Evolutionary conservation across 2,329 filamentous ascomycete genomes (phyloP).

Genomic region (Fusarium brachygibbosum): DNA sequence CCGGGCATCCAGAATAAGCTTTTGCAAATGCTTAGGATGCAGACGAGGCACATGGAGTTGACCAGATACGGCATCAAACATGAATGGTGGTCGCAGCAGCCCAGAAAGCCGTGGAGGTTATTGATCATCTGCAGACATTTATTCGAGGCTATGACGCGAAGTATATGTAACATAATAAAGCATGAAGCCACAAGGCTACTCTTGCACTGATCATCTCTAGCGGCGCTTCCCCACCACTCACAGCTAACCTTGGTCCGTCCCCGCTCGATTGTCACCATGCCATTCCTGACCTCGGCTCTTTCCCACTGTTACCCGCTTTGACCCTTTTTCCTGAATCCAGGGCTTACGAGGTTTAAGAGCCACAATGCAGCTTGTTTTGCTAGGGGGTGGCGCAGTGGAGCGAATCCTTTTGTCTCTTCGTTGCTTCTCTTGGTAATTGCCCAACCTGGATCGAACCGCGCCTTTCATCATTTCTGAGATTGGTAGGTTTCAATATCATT

Average conservation of each 20-base stretch:
- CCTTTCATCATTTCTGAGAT: too few relatives aligned
- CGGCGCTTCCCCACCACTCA: conserved; percentile 30
- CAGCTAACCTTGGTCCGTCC: conserved; percentile 37
- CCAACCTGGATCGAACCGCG: too few relatives aligned
- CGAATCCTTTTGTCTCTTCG: too few relatives aligned
- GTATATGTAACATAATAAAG: conserved; percentile 11
- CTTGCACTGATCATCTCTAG: conserved; percentile 3
- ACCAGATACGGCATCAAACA: conserved; percentile 17
- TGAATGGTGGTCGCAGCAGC: conserved; percentile 3
- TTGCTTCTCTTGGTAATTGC: too few relatives aligned
- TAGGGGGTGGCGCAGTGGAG: too few relatives aligned
- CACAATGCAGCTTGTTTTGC: too few relatives aligned
- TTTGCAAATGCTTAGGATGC: conserved; percentile 22
- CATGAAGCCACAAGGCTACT: conserved; percentile 9
- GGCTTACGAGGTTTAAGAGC: not conserved
- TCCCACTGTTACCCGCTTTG: conserved; percentile 27
- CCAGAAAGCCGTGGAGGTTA: conserved; percentile 4
- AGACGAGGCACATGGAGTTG: conserved; percentile 10
- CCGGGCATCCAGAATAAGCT: conserved; percentile 4
- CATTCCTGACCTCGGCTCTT: conserved; percentile 42
- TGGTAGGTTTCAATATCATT: too few relatives aligned
- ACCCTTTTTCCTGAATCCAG: conserved; percentile 12
- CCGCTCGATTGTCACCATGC: conserved; percentile 42
- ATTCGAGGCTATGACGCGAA: conserved; percentile 20
- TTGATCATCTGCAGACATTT: conserved; percentile 13